phyloP scores from a whole-genome alignment of 495 filamentous ascomycete genomes.

The Staphylotrichum longicolle region DNA sequence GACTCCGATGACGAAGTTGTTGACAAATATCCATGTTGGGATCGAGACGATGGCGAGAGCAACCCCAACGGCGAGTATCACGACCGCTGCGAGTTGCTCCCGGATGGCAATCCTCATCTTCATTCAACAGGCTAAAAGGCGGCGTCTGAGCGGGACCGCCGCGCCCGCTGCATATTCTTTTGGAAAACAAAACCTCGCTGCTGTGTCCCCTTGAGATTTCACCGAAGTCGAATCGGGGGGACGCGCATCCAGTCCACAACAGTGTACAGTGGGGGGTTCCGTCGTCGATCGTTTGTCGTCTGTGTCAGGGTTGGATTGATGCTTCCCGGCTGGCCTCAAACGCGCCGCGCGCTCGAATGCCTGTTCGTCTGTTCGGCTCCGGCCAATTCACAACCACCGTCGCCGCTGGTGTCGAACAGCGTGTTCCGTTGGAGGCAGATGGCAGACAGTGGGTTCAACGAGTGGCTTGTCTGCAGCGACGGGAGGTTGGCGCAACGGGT shows the following conservation, averaged over 20 bases:
- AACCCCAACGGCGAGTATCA: conserved; percentile 65
- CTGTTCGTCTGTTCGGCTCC: no score
- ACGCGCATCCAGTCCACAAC: neutral
- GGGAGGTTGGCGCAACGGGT: neutral
- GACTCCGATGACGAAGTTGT: conserved; percentile 67
- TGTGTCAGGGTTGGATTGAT: no score
- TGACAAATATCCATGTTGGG: conserved; percentile 67
- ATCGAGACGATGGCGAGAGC: conserved; percentile 56
- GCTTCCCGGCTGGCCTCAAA: no score
- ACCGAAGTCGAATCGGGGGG: neutral
- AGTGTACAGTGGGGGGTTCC: no score
- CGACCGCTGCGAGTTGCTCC: conserved; percentile 74
- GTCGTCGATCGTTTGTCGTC: no score
- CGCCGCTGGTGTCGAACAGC: neutral
- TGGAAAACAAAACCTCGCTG: no score
- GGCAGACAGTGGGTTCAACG: neutral
- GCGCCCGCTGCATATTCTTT: conserved; percentile 30
- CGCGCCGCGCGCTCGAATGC: no score
- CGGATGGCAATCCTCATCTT: conserved; percentile 81
- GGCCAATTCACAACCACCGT: neutral
- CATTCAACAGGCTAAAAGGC: conserved; percentile 35
- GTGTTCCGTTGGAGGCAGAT: neutral
- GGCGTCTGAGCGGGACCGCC: conserved; percentile 25
- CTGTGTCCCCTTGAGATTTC: neutral
- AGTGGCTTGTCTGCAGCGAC: conserved; percentile 2